Conservation (phyloP, 306 rosid genomes). For the Sindora glabra region DNA sequence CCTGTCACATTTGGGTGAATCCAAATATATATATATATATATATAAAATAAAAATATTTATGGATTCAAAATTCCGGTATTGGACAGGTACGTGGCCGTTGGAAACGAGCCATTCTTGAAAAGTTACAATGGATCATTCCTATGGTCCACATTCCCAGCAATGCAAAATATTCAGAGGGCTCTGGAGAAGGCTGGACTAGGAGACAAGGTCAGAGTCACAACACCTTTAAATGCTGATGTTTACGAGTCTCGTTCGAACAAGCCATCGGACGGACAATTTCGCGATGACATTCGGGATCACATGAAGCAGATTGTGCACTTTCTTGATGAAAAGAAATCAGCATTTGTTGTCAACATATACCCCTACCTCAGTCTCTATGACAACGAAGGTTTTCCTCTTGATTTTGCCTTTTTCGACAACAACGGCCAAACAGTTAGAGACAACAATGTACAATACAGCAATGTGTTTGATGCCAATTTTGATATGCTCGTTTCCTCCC, state of each 20-base stretch:
- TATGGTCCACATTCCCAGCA: constrained; percentile 46
- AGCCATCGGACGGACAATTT: constrained; percentile 57
- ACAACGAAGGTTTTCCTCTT: constrained; percentile 28
- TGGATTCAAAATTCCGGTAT: too few species aligned
- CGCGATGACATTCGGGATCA: constrained; percentile 26
- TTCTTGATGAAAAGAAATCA: constrained; percentile 35
- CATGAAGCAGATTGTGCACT: constrained; percentile 31
- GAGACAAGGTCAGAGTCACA: constrained; percentile 44
- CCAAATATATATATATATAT: too few species aligned
- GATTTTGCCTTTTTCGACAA: constrained; percentile 62
- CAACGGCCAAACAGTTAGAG: constrained; percentile 6
- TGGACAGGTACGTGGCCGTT: constrained; percentile 55
- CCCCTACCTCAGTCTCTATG: constrained; percentile 64
- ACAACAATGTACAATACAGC: constrained; percentile 26
- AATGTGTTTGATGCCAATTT: constrained; percentile 72
- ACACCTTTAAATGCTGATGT: constrained; percentile 76
- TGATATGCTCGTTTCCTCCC: constrained; percentile 54
- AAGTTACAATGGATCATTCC: constrained; percentile 41
- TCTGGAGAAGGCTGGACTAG: constrained; percentile 39
- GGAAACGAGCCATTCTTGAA: constrained; percentile 76
- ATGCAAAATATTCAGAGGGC: constrained; percentile 65
- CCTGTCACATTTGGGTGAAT: too few species aligned
- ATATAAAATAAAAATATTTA: too few species aligned
- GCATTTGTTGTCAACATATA: constrained; percentile 75
- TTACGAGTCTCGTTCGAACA: constrained; percentile 39